Evolutionary conservation across 2,329 filamentous ascomycete species (phyloP).

Genomic region (Monilinia fructigena): DNA sequence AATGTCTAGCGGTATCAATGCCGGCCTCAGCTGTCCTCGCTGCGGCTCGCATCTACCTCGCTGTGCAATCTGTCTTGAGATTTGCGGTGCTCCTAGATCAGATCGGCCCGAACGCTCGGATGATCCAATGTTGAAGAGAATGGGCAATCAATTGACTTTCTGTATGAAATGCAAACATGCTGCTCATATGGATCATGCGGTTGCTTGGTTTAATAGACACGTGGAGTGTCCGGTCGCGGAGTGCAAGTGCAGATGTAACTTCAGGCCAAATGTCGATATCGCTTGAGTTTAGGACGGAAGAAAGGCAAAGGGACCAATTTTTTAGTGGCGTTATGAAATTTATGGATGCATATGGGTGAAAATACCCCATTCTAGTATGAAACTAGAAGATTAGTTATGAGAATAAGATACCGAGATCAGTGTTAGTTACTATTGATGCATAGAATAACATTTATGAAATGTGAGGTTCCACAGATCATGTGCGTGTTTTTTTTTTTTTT

Average conservation of each 20-base stretch:
- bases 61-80: conserved; percentile 66
- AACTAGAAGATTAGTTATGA: background rate
- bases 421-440: background rate
- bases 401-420: background rate
- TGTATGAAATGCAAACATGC: conserved; percentile 68
- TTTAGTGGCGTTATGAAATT: conserved; percentile 9
- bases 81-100: conserved; percentile 62
- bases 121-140: conserved; percentile 48
- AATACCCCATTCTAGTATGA: conserved; percentile 15
- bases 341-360: background rate
- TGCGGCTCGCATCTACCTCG: conserved; percentile 66
- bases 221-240: conserved; percentile 67
- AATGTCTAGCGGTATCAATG: conserved; percentile 55
- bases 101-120: conserved; percentile 54
- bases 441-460: background rate
- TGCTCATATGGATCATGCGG: conserved; percentile 64
- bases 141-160: conserved; percentile 64
- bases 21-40: conserved; percentile 63
- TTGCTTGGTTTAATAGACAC: conserved; percentile 65
- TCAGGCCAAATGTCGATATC: conserved; percentile 20
- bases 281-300: conserved; percentile 1
- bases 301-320: background rate
- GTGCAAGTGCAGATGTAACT: conserved; percentile 60
- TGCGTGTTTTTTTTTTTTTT: too few species aligned
- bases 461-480: too few species aligned